Base-by-base conservation (phyloP, 2,329 filamentous ascomycete species). In the Fulvia fulva region DNA sequence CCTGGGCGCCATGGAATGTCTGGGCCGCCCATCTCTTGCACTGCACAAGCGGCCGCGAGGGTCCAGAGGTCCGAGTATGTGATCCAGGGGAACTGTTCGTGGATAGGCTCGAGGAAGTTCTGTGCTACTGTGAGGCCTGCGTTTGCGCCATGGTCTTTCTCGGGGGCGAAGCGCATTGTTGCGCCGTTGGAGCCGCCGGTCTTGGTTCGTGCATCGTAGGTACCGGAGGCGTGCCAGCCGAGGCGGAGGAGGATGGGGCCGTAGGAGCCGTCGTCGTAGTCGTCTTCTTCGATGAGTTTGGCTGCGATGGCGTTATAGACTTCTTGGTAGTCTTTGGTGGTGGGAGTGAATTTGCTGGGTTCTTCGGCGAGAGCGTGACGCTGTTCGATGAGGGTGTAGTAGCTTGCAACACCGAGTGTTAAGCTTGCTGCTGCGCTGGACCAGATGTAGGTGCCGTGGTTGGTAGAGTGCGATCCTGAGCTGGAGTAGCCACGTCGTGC, bases 11-110 rank as follows among this genome's bases (percentile, higher is more conserved):
- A 99, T 61, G 91, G 90, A 68, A 99, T 86, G 69, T 81, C 78
- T 62, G 93, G 93, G 6, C 93, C 93, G 74, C 92, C 86, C 87
- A 97, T 93, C 79, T 99, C 93, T 80, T 97, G 93, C 74, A 97
- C 86, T 66, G 92, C 90, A 73, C 81, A 84, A 65, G 94, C 86
- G 71, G 91, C 94, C 54, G 78, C 87, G 57, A 99, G 86, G 62
- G 94, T 97, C 94, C 93, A 97, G 67, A 99, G 87, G 74, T 99
- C 93, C 14, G 91, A 95, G 83, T 97, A 96, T 62, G 83, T 83
- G 78, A 97, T 96, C 94, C 93, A 97, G 53, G 93, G 92, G 83
- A 90, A 92, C 77, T 92, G 86, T 67, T 81, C 80, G 81, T 97
- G 96, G 69, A 97, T 82, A 63, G 92, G 91, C 78, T 95, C 89